Conservation (phyloP, 2,329 filamentous ascomycete species). For the Pseudogymnoascus sp. region DNA sequence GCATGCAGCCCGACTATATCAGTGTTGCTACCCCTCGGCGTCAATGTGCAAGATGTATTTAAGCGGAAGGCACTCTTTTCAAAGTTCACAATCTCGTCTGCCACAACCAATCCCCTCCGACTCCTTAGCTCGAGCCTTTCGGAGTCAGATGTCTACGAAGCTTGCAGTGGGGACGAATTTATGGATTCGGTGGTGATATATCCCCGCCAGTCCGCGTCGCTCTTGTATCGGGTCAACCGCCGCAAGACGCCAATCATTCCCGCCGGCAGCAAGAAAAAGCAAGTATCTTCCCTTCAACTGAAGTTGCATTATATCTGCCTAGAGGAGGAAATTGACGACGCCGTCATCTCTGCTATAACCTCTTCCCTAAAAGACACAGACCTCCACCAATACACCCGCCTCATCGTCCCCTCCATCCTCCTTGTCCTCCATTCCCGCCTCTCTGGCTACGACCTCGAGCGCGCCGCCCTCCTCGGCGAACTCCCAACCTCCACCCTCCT, state of each 20-base stretch:
- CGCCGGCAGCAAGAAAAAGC: conserved; percentile 21
- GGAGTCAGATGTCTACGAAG: conserved; percentile 60
- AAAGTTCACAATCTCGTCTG: conserved; percentile 82
- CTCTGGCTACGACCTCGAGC: conserved; percentile 47
- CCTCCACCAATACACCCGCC: conserved; percentile 40
- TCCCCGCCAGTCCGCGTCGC: conserved; percentile 69
- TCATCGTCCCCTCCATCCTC: conserved; percentile 39
- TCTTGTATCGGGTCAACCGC: conserved; percentile 70
- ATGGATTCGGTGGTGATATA: conserved; percentile 58
- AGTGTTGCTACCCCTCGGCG: conserved; percentile 74
- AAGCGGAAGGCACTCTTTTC: conserved; percentile 77
- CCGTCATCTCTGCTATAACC: conserved; percentile 39
- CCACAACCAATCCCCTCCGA: conserved; percentile 64
- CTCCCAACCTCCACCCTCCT: conserved; percentile 43
- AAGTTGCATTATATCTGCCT: conserved; percentile 69
- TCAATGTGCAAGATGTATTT: conserved; percentile 95
- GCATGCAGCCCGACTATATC: conserved; percentile 55
- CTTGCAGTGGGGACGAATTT: conserved; percentile 50
- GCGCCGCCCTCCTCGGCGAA: conserved; percentile 45
- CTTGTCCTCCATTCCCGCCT: conserved; percentile 39
- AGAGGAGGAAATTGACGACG: conserved; percentile 60
- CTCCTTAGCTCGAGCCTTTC: conserved; percentile 64
- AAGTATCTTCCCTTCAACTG: conserved; percentile 50
- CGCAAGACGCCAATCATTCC: conserved; percentile 32
- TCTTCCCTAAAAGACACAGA: conserved; percentile 34